Percentiles rank a stretch among this genome's conserved stretches.
Evolutionary conservation across 176 grass and related monocot species (phyloP).

Genomic region (Ensete ventricosum): DNA sequence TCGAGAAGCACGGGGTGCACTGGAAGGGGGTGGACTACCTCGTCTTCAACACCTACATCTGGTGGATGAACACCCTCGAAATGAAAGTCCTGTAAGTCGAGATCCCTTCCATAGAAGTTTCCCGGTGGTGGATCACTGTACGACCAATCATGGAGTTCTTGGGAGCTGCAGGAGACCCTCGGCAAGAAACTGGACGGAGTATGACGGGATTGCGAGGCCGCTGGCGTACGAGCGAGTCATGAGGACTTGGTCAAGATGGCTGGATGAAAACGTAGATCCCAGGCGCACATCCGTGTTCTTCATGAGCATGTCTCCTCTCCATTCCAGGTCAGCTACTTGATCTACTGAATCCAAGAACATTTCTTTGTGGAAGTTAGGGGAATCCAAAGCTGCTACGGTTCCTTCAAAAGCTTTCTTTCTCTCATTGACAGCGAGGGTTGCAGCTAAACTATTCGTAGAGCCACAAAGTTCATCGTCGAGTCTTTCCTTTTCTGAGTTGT

Average conservation of each 20-base stretch:
- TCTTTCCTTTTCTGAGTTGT: no score
- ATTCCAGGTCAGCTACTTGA: constrained; percentile 30
- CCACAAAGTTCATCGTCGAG: no score
- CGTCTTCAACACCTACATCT: constrained; percentile 20
- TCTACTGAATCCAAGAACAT: neutral
- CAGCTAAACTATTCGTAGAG: no score
- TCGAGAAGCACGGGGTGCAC: constrained; percentile 12
- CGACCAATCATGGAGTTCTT: no score
- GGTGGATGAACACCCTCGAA: constrained; percentile 6
- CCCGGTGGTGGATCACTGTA: no score
- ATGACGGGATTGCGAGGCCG: constrained; percentile 53
- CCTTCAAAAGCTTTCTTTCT: no score
- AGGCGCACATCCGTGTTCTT: constrained; percentile 73
- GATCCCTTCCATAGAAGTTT: no score
- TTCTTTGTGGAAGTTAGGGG: no score
- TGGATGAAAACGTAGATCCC: constrained; percentile 71
- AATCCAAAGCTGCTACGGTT: no score
- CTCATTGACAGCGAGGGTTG: no score
- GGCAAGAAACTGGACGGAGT: constrained; percentile 44
- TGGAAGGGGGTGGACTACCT: constrained; percentile 11
- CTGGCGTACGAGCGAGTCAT: constrained; percentile 61
- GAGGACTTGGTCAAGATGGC: constrained; percentile 64
- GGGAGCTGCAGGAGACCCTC: constrained; percentile 34
- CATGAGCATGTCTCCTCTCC: constrained; percentile 92
- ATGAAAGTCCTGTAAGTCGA: constrained; percentile 13